A percentile compares a stretch with the other conserved stretches of the same genome.
These are phyloP conservation scores for Calonectria leucothoes DNA, from an alignment of 2,329 filamentous ascomycete species.

Conservation along the genomic window DNA sequence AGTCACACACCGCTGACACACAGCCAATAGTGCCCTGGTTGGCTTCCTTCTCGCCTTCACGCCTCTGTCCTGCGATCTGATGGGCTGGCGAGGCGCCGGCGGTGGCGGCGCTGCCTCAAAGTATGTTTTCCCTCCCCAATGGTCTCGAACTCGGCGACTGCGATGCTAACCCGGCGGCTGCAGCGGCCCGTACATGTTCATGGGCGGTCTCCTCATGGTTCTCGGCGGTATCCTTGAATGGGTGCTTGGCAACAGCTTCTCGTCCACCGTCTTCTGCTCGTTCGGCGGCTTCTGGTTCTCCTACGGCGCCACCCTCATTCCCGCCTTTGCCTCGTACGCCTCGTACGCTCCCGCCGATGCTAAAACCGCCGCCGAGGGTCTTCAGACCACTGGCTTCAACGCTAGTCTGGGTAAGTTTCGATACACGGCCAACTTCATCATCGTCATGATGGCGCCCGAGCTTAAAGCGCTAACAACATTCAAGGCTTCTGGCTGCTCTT, in stretches of 20 bases:
- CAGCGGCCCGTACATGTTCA: constrained; percentile 62
- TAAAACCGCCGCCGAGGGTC: constrained; percentile 52
- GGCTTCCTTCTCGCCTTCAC: constrained; percentile 64
- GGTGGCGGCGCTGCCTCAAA: constrained; percentile 59
- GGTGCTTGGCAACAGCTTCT: constrained; percentile 69
- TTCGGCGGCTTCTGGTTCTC: constrained; percentile 68
- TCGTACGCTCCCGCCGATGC: constrained; percentile 52
- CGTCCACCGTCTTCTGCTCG: constrained; percentile 66
- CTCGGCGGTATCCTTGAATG: constrained; percentile 66
- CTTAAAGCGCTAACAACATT: constrained; percentile 31
- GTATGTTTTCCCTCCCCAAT: constrained; percentile 48
- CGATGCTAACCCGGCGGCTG: constrained; percentile 8
- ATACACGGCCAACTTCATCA: background rate
- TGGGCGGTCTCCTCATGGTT: constrained; percentile 65
- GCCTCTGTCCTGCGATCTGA: constrained; percentile 61
- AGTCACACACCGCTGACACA: constrained; percentile 13
- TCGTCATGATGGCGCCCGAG: background rate
- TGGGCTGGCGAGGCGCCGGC: constrained; percentile 66
- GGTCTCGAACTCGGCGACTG: background rate
- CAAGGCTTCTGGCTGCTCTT: constrained; percentile 72
- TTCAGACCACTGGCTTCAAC: constrained; percentile 62
- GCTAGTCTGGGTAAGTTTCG: constrained; percentile 61
- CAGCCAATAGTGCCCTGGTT: constrained; percentile 56
- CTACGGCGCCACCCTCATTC: constrained; percentile 66
- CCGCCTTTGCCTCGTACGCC: constrained; percentile 62